Conservation (phyloP, 129 eudicot genomes). For the Solidago caesia region DNA sequence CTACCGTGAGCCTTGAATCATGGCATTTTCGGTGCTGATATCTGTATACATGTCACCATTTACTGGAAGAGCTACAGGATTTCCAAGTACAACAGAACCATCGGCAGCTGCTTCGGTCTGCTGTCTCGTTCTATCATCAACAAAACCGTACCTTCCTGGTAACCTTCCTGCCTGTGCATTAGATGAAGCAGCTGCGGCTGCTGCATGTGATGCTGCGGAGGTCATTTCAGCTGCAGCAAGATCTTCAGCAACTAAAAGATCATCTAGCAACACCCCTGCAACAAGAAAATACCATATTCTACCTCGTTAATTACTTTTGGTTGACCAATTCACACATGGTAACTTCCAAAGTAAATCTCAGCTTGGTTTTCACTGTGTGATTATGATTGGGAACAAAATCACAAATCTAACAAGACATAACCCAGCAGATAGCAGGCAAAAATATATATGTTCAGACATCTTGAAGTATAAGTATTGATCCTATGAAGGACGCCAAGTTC, state of each 20-base stretch:
- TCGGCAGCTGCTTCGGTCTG: constrained; percentile 48
- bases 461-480: neutral
- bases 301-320: neutral
- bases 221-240: constrained; percentile 91
- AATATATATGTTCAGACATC: neutral
- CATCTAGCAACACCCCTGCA: constrained; percentile 87
- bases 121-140: constrained; percentile 71
- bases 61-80: constrained; percentile 89
- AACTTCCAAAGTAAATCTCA: neutral
- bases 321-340: neutral
- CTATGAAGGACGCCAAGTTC: constrained; percentile 6
- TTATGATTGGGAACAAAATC: neutral
- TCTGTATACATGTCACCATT: constrained; percentile 90
- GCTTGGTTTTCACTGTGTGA: neutral
- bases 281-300: constrained; percentile 6
- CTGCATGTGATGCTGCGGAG: constrained; percentile 86
- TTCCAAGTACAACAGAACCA: constrained; percentile 88
- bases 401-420: neutral
- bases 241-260: constrained; percentile 91
- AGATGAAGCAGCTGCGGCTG: constrained; percentile 79
- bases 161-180: constrained; percentile 62
- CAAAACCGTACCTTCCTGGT: constrained; percentile 64
- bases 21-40: constrained; percentile 87
- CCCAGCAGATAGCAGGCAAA: neutral
- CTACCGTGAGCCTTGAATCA: constrained; percentile 77